Base-by-base conservation (phyloP, 1,284 basidiomycete species). In the Sanghuangporus sanghuang region DNA sequence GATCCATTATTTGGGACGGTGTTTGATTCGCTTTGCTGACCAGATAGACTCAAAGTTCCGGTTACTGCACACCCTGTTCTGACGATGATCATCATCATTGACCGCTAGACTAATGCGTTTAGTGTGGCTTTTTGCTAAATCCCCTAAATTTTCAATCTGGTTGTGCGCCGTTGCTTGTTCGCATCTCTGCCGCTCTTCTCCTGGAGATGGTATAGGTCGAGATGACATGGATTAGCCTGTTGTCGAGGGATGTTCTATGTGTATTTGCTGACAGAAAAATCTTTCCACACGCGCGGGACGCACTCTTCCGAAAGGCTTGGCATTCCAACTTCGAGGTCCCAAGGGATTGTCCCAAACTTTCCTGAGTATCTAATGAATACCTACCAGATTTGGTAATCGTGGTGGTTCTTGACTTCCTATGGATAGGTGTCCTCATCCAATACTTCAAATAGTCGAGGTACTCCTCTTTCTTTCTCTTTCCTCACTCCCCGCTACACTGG, bases 381-480 rank as follows among this genome's bases (percentile, higher is more conserved):
- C 44, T 62, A 50, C 46, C 40, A 40, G 42, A 56, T 35, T 35
- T 27, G 54, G 54, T 40, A 18, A 52, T 32, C 42, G n/a, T n/a
- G 38, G 16, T 56, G 50, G 38, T 62, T 61, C 39, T 18, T 9
- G 38, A 46, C 53, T 57, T 62, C 54, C 39, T 36, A 18, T n/a
- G 16, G 46, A 46, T 49, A 54, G 32, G 54, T 35, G 54, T 42
- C 54, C 35, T 39, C 6, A 11, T 14, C 59, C 49, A 48, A 59
- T 59, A 16, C 55, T 63, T 50, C 54, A 63, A 63, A 63, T 59
- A 63, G 57, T 63, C 55, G 39, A 21, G 53, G 48, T 54, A 52
- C 48, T 21, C 53, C 52, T 32, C 3, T 48, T 40, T 59, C 36
- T 6, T 42, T 63, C 48, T 39, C 40, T 50, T 18, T 40, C 53